These are phyloP conservation scores for Cymbopogon flexuosus DNA, from an alignment of 202 grass and related monocot species.

Conservation along the genomic window DNA sequence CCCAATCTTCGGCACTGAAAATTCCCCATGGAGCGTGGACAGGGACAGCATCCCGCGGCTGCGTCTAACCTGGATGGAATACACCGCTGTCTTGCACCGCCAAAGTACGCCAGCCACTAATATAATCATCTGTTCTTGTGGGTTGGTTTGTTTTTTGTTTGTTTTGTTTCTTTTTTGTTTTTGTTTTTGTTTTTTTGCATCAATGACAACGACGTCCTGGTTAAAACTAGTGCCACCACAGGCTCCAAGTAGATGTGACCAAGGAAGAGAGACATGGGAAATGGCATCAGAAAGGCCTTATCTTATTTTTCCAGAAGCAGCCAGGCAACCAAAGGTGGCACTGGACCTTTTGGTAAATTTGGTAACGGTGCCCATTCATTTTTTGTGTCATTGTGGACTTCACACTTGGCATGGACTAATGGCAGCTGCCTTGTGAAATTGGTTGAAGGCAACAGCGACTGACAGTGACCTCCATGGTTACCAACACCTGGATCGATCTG, in stretches of 20 bases:
- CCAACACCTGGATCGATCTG: neutral
- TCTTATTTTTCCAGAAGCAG: neutral
- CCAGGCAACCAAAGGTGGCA: neutral
- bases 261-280: too few relatives aligned
- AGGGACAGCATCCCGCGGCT: neutral
- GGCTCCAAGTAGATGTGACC: too few relatives aligned
- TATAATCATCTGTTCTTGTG: neutral
- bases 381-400: conserved; percentile 32
- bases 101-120: conserved; percentile 20
- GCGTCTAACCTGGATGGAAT: conserved; percentile 14
- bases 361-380: neutral
- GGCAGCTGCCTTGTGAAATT: conserved; percentile 19
- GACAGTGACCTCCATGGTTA: neutral
- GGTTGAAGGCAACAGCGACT: conserved; percentile 33
- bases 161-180: too few relatives aligned
- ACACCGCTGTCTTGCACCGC: neutral
- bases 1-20: neutral
- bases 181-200: too few relatives aligned
- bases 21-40: neutral
- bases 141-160: too few relatives aligned
- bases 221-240: too few relatives aligned
- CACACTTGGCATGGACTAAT: conserved; percentile 37
- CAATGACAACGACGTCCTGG: too few relatives aligned
- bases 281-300: neutral
- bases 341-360: neutral